Percentiles rank a stretch among this genome's conserved stretches.
Conservation (phyloP, 306 rosid species). For the Boehmeria nivea region DNA sequence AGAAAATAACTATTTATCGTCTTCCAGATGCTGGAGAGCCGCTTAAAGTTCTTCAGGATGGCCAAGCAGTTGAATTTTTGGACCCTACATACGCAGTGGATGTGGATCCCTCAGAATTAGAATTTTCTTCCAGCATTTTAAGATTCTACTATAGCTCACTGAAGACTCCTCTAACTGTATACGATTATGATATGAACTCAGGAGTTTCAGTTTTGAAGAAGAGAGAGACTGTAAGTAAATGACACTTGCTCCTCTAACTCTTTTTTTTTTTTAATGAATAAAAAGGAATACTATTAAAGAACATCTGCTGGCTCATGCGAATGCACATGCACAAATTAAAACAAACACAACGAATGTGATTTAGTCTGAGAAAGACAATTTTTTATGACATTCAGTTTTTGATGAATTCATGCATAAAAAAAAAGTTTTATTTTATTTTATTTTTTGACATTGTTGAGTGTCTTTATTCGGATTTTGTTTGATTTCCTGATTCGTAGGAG, state of each 20-base stretch:
- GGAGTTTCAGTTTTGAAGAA: conserved; percentile 68
- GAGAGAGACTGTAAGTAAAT: conserved; percentile 61
- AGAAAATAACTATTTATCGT: conserved; percentile 51
- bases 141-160: conserved; percentile 74
- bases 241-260: no score
- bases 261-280: conserved; percentile 3
- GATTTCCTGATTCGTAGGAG: no score
- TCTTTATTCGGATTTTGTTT: no score
- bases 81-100: conserved; percentile 74
- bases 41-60: conserved; percentile 51
- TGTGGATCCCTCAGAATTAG: conserved; percentile 48
- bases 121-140: conserved; percentile 63
- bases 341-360: no score
- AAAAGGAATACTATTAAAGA: background rate
- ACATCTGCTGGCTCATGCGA: background rate
- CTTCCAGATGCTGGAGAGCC: conserved; percentile 71
- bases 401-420: no score
- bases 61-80: conserved; percentile 50
- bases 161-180: conserved; percentile 75
- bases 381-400: no score
- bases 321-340: no score
- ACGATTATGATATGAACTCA: conserved; percentile 84
- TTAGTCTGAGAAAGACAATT: no score
- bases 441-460: no score
- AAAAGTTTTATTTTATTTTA: no score